Base-by-base conservation (phyloP, 371 early-diverging fungal genomes). In the Apophysomyces ossiformis region DNA sequence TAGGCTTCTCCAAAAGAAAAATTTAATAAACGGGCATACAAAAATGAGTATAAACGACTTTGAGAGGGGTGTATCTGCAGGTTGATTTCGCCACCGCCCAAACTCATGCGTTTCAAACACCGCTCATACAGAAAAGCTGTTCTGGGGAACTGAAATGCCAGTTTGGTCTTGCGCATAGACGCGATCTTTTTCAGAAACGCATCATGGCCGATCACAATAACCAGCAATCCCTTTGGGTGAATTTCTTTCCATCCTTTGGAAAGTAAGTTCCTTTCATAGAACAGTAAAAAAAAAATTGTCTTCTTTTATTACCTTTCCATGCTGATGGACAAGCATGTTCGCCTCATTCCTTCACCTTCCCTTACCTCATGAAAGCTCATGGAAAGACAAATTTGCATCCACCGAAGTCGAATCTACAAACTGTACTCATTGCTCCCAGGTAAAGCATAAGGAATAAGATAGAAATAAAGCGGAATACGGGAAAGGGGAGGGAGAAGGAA, bases 161-260 rank as follows among this genome's bases (percentile, higher is more conserved):
- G 32, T 26, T 41, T 41, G 13, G 41, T 41, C 41, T 41, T 26
- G 32, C 32, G 41, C 41, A 41, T 41, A 50, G 9, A 50, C 54
- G 54, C 54, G 18, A 21, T 50, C 54, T 4, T 50, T 1, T 11
- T 7, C 16, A 50, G 54, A 45, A 45, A 26, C 41, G 8, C 8
- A 41, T 41, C 41, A 41, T 41, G 41, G 2, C 41, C 11, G 41
- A 41, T 41, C 41, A 5, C 8, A 41, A 13, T 13, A 41, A 41
- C 5, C 41, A 41, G 8, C 41, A 41, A 13, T 41, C 41, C 41
- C 5, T 41, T 41, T 18, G 13, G 47, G 18, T 47, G 11, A 11
- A 47, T 47, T 47, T 18, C 47, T 47, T 47, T 47, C 47, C 47
- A 47, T n/a, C 47, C 11, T 47, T 47, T 47, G 47, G 47, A 47